Conservation (phyloP, 805 yeast genomes). For the Suhomyces sp. region DNA sequence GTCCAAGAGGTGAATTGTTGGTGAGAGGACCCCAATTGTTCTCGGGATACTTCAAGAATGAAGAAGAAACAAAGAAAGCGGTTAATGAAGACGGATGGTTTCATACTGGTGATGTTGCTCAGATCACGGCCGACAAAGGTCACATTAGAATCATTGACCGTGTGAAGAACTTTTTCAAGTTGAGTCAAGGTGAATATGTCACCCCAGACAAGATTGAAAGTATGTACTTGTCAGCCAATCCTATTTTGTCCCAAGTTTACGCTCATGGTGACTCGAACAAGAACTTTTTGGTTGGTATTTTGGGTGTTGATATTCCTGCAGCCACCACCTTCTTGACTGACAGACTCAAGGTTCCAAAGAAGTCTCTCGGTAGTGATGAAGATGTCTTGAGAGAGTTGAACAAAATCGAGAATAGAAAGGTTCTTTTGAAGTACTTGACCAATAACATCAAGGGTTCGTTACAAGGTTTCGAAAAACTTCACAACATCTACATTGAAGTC, state of each 20-base stretch:
- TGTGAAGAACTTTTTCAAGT: slow-evolving; percentile 33
- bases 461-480: slow-evolving; percentile 23
- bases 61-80: slow-evolving; percentile 20
- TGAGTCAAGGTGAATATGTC: slow-evolving; percentile 31
- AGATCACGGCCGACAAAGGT: slow-evolving; percentile 13
- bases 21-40: slow-evolving; percentile 26
- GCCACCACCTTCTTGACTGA: slow-evolving; percentile 14
- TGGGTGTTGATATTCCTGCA: slow-evolving; percentile 21
- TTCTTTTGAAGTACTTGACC: slow-evolving; percentile 15
- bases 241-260: slow-evolving; percentile 18
- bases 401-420: slow-evolving; percentile 16
- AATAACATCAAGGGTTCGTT: slow-evolving; percentile 12
- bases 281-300: slow-evolving; percentile 20
- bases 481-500: slow-evolving; percentile 23
- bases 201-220: slow-evolving; percentile 31
- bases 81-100: slow-evolving; percentile 26
- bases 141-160: slow-evolving; percentile 25
- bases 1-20: slow-evolving; percentile 27
- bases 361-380: slow-evolving; percentile 6
- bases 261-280: slow-evolving; percentile 25
- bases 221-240: slow-evolving; percentile 18
- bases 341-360: slow-evolving; percentile 9
- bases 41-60: slow-evolving; percentile 23
- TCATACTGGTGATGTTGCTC: slow-evolving; percentile 24
- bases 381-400: slow-evolving; percentile 10